Conservation (phyloP, 192 early-diverging fungal species). For the Linnemannia exigua region DNA sequence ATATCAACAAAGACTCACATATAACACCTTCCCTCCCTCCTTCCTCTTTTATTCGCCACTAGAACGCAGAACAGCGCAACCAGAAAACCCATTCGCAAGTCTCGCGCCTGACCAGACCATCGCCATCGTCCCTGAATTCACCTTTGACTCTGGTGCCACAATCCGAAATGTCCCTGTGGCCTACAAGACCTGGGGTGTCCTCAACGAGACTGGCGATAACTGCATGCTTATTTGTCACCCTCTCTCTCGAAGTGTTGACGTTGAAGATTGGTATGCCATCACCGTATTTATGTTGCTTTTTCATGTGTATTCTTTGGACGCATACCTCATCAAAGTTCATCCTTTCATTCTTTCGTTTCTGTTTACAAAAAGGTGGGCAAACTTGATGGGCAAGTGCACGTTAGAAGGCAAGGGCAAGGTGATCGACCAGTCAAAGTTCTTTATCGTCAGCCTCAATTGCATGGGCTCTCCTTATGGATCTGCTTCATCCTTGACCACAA, state of each 20-base stretch:
- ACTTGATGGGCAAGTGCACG: conserved; percentile 65
- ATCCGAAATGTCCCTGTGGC: conserved; percentile 88
- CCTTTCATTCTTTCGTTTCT: background rate
- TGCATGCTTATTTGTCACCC: conserved; percentile 98
- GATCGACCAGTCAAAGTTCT: conserved; percentile 92
- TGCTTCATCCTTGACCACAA: conserved; percentile 87
- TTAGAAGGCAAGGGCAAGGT: conserved; percentile 86
- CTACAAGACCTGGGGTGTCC: conserved; percentile 96
- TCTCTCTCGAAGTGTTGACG: conserved; percentile 92
- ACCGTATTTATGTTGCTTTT: background rate
- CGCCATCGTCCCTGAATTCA: conserved; percentile 75
- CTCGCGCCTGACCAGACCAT: conserved; percentile 78
- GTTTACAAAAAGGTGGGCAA: conserved; percentile 74
- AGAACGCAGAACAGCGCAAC: conserved; percentile 23
- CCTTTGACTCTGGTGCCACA: conserved; percentile 83
- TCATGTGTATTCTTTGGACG: background rate
- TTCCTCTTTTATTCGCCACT: background rate
- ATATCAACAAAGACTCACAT: background rate
- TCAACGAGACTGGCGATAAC: conserved; percentile 82
- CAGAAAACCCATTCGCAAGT: conserved; percentile 68
- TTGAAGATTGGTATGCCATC: conserved; percentile 87
- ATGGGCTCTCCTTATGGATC: conserved; percentile 96
- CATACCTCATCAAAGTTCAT: background rate
- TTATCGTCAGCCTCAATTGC: conserved; percentile 95
- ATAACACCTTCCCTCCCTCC: background rate